Evolutionary conservation across 1,139 yeast species (phyloP).

Genomic region (Suhomyces anneliseae): DNA sequence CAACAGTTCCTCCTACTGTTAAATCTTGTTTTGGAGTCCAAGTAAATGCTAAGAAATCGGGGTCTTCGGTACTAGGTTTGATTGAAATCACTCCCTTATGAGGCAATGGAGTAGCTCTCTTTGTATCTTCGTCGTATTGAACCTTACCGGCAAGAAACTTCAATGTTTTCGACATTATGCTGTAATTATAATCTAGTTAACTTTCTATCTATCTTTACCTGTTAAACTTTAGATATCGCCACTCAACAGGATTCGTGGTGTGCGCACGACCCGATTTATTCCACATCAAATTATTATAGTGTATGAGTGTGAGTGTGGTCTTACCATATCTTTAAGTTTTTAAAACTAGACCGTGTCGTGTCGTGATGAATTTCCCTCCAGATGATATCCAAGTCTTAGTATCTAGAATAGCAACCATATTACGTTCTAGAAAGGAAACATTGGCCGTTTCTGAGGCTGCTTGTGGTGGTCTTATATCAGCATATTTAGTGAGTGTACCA

Average conservation of each 20-base stretch:
- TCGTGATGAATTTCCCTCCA: constrained; percentile 62
- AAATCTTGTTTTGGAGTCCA: constrained; percentile 43
- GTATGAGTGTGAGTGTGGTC: not conserved
- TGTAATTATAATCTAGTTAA: too few relatives aligned
- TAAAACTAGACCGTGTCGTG: not conserved
- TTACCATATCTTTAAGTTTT: not conserved
- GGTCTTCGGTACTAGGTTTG: constrained; percentile 58
- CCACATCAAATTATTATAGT: too few relatives aligned
- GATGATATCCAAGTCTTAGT: constrained; percentile 51
- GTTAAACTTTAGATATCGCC: constrained; percentile 6
- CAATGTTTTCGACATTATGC: constrained; percentile 21
- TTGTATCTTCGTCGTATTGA: constrained; percentile 65
- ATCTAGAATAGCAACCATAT: constrained; percentile 53
- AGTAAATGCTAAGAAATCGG: constrained; percentile 41
- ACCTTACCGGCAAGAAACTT: constrained; percentile 88
- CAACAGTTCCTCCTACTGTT: constrained; percentile 34
- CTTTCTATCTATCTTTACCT: not conserved
- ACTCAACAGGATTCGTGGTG: constrained; percentile 5
- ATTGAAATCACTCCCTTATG: constrained; percentile 74
- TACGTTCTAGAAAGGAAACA: constrained; percentile 57
- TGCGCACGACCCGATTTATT: constrained; percentile 5
- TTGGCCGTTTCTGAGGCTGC: constrained; percentile 85
- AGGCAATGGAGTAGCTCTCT: constrained; percentile 72
- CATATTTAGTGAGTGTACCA: constrained; percentile 76
- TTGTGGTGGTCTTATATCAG: constrained; percentile 83